A percentile compares a stretch with the other conserved stretches of the same genome.
phyloP scores from a whole-genome alignment of 192 early-diverging fungal species.

The Helicostylum pulchrum region DNA sequence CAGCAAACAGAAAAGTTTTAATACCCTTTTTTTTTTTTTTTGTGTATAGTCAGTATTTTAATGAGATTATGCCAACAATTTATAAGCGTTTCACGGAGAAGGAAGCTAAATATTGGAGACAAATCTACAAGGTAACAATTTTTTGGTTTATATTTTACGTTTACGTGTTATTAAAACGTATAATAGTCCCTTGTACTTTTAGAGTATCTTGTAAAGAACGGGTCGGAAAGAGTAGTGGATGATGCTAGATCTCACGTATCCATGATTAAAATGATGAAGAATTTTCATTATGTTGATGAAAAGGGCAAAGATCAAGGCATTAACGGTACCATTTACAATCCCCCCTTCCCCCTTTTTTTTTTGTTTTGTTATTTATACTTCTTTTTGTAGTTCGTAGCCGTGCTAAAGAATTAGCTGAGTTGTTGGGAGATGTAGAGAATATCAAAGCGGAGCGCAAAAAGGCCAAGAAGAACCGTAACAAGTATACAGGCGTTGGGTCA shows the following conservation, averaged over 20 bases:
- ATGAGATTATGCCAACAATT: slow-evolving; percentile 93
- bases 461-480: slow-evolving; percentile 84
- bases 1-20: too few species aligned
- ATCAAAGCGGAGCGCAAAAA: slow-evolving; percentile 87
- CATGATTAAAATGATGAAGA: slow-evolving; percentile 84
- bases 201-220: slow-evolving; percentile 94
- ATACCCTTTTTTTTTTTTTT: background rate
- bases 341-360: too few species aligned
- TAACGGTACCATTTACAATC: too few species aligned
- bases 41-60: slow-evolving; percentile 81
- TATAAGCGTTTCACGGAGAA: slow-evolving; percentile 85
- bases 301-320: slow-evolving; percentile 97
- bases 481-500: slow-evolving; percentile 79
- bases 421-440: slow-evolving; percentile 71
- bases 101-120: slow-evolving; percentile 83
- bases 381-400: slow-evolving; percentile 74
- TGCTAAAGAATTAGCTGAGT: slow-evolving; percentile 85
- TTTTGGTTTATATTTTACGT: background rate
- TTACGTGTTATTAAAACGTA: background rate
- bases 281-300: slow-evolving; percentile 87
- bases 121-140: slow-evolving; percentile 80
- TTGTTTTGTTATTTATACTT: slow-evolving; percentile 3
- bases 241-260: slow-evolving; percentile 80
- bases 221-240: slow-evolving; percentile 89
- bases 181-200: slow-evolving; percentile 80